Evolutionary conservation across 2,329 filamentous ascomycete genomes (phyloP).

Genomic region (Fusarium coffeatum): DNA sequence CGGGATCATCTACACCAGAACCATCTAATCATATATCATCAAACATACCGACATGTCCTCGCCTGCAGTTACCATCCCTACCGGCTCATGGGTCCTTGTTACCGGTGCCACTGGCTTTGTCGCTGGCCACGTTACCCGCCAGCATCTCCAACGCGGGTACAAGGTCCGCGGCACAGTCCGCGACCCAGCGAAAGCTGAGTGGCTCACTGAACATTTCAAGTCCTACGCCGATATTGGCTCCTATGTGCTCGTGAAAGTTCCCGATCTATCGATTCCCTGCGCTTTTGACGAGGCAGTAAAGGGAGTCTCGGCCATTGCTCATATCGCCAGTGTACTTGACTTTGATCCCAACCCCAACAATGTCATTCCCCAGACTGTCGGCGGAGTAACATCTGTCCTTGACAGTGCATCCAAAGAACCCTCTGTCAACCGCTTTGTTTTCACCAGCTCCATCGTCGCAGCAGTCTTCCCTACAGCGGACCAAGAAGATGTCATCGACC

Average conservation of each 20-base stretch:
- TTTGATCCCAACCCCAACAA: slow-evolving; percentile 29
- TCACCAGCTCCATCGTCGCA: slow-evolving; percentile 37
- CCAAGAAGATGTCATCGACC: slow-evolving; percentile 12
- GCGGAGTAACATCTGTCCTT: slow-evolving; percentile 25
- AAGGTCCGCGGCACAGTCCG: too few relatives aligned
- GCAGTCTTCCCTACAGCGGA: slow-evolving; percentile 16
- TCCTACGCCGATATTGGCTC: slow-evolving; percentile 12
- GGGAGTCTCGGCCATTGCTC: slow-evolving; percentile 30
- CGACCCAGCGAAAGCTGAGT: too few relatives aligned
- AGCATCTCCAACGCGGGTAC: too few relatives aligned
- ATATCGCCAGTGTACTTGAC: slow-evolving; percentile 28
- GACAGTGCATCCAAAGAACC: slow-evolving; percentile 25
- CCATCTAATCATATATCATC: not conserved
- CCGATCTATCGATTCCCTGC: slow-evolving; percentile 20
- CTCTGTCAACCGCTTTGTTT: slow-evolving; percentile 33
- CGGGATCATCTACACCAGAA: not conserved
- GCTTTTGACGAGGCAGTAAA: slow-evolving; percentile 28
- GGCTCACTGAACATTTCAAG: too few relatives aligned
- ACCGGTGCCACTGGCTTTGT: too few relatives aligned
- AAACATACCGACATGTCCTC: too few relatives aligned
- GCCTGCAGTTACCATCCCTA: too few relatives aligned
- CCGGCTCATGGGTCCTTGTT: too few relatives aligned
- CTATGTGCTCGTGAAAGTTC: slow-evolving; percentile 24
- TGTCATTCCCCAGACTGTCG: slow-evolving; percentile 22
- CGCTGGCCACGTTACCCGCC: too few relatives aligned